phyloP scores from a whole-genome alignment of 352 stramenopile species.

The Pythium aristosporum region DNA sequence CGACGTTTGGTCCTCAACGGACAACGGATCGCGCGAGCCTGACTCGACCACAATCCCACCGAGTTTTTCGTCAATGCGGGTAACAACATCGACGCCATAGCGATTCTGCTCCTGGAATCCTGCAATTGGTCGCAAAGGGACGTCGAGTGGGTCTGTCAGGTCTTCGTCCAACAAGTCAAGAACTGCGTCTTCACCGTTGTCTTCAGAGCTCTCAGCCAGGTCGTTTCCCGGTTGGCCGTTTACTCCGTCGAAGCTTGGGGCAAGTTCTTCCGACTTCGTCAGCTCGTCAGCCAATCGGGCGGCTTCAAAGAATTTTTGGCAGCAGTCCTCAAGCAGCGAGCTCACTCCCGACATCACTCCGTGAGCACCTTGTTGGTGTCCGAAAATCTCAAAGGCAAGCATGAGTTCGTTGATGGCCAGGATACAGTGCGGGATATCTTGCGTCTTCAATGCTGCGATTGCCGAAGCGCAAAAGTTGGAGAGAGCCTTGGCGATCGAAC shows the following conservation, averaged over 20 bases:
- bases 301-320: conserved; percentile 67
- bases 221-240: conserved; percentile 11
- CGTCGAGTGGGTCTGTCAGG: background rate
- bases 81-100: conserved; percentile 63
- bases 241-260: background rate
- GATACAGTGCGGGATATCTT: conserved; percentile 3
- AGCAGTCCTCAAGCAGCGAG: conserved; percentile 44
- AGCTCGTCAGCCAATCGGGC: conserved; percentile 61
- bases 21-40: conserved; percentile 34
- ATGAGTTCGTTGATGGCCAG: conserved; percentile 1
- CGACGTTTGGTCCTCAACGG: conserved; percentile 69
- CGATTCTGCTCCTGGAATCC: conserved; percentile 41
- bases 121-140: conserved; percentile 12
- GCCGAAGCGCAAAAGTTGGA: background rate
- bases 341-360: conserved; percentile 24
- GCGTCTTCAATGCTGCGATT: background rate
- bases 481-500: background rate
- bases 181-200: conserved; percentile 3
- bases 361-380: background rate
- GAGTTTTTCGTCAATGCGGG: conserved; percentile 77
- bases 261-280: conserved; percentile 29
- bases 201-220: background rate
- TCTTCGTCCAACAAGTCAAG: conserved; percentile 11
- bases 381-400: background rate
- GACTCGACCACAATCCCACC: conserved; percentile 46